These are phyloP conservation scores for Incumbomyces delicatus DNA, from an alignment of 2,329 filamentous ascomycete species.

Conservation along the genomic window DNA sequence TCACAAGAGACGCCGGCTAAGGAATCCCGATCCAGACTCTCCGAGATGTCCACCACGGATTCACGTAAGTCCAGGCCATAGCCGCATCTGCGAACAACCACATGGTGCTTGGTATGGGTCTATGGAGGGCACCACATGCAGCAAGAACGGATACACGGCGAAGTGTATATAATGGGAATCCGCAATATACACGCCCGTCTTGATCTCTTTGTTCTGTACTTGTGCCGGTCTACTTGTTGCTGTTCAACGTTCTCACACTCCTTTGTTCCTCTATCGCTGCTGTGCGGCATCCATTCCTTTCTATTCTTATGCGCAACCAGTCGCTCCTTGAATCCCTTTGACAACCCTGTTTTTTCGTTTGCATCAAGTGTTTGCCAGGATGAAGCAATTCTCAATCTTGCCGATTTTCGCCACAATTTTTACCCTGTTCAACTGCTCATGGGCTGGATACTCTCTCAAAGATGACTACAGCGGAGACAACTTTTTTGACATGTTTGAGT, in stretches of 20 bases:
- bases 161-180: neutral
- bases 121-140: neutral
- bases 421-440: slow-evolving; percentile 1
- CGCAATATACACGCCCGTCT: too few species aligned
- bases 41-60: neutral
- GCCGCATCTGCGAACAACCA: neutral
- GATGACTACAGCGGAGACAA: slow-evolving; percentile 39
- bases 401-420: neutral
- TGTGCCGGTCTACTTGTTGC: neutral
- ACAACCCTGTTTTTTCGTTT: neutral
- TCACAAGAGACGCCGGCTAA: too few species aligned
- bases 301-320: neutral
- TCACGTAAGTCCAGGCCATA: neutral
- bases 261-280: slow-evolving; percentile 1
- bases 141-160: neutral
- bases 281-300: slow-evolving; percentile 5
- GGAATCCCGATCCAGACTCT: neutral
- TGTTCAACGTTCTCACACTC: neutral
- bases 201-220: neutral
- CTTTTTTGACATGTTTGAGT: slow-evolving; percentile 45
- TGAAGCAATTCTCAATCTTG: neutral
- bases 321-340: too few species aligned
- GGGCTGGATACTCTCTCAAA: slow-evolving; percentile 29
- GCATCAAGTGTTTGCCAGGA: neutral
- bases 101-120: neutral